A percentile compares a stretch with the other conserved stretches of the same genome.
Evolutionary conservation across 352 stramenopile genomes (phyloP).

Genomic region (Globisporangium nodosum): DNA sequence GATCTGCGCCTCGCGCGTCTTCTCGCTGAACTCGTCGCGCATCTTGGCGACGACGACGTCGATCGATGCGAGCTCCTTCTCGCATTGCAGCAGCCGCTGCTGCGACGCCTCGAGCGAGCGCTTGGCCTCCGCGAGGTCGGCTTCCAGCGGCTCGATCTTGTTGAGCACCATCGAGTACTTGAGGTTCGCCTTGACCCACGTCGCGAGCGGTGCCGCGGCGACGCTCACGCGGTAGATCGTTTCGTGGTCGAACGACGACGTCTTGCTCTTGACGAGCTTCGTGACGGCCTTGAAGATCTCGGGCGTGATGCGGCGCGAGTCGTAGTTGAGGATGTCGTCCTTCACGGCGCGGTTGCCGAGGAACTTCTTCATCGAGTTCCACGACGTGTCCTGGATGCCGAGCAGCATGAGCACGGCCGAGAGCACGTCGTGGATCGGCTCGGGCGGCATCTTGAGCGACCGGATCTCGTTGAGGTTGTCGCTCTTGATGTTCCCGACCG

Average conservation of each 20-base stretch:
- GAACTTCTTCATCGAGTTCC: conserved; percentile 97
- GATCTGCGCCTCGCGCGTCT: conserved; percentile 91
- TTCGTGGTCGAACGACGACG: conserved; percentile 90
- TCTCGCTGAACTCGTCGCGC: conserved; percentile 90
- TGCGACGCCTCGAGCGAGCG: conserved; percentile 82
- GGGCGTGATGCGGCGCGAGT: conserved; percentile 87
- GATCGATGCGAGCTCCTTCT: conserved; percentile 90
- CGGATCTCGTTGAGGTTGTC: conserved; percentile 96
- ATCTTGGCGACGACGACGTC: conserved; percentile 85
- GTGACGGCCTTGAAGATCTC: conserved; percentile 90
- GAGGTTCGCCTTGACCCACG: conserved; percentile 95
- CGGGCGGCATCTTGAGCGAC: conserved; percentile 93
- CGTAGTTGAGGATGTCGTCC: conserved; percentile 96
- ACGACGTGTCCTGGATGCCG: conserved; percentile 93
- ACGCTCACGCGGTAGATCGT: conserved; percentile 94
- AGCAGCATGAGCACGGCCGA: conserved; percentile 94
- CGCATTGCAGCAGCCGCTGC: conserved; percentile 83
- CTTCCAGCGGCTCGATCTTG: conserved; percentile 93
- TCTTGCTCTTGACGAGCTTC: conserved; percentile 92
- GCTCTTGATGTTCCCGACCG: conserved; percentile 92
- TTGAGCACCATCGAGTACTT: conserved; percentile 95
- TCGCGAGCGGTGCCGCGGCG: conserved; percentile 90
- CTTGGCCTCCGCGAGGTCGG: conserved; percentile 88
- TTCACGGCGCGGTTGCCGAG: conserved; percentile 93
- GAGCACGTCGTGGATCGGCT: conserved; percentile 93